phyloP scores from a whole-genome alignment of 371 early-diverging fungal species.

The Rhizopus sp. region DNA sequence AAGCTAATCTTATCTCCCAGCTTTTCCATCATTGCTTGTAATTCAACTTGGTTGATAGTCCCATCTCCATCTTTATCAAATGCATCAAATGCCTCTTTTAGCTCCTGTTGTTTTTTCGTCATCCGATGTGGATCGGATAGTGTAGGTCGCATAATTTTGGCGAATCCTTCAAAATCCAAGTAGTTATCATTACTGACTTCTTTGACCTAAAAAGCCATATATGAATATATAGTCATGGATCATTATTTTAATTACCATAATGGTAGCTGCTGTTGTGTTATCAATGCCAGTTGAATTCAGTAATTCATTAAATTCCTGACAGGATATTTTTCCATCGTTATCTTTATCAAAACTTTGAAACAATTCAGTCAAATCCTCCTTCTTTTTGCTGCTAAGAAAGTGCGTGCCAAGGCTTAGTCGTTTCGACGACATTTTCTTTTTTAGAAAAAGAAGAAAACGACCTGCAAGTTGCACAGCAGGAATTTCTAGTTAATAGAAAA shows the following conservation, averaged over 20 bases:
- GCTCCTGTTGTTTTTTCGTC: slow-evolving; percentile 38
- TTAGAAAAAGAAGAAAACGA: slow-evolving; percentile 16
- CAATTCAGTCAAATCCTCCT: slow-evolving; percentile 36
- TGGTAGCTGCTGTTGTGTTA: slow-evolving; percentile 12
- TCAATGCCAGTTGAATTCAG: slow-evolving; percentile 33
- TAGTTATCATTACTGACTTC: slow-evolving; percentile 11
- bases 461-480: slow-evolving; percentile 4
- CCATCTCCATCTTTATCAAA: slow-evolving; percentile 51
- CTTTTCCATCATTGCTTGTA: slow-evolving; percentile 48
- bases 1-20: slow-evolving; percentile 40
- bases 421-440: slow-evolving; percentile 27
- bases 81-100: slow-evolving; percentile 47
- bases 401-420: slow-evolving; percentile 40
- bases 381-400: slow-evolving; percentile 37
- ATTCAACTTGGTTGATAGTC: slow-evolving; percentile 36
- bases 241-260: slow-evolving; percentile 30
- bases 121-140: slow-evolving; percentile 32
- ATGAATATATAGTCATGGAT: not conserved
- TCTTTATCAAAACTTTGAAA: slow-evolving; percentile 45
- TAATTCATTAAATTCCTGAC: slow-evolving; percentile 33
- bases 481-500: not conserved
- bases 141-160: slow-evolving; percentile 44
- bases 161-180: slow-evolving; percentile 45
- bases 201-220: not conserved
- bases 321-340: slow-evolving; percentile 37